Conservation (phyloP, 768 basidiomycete genomes). For the Tulasnella sp. region DNA sequence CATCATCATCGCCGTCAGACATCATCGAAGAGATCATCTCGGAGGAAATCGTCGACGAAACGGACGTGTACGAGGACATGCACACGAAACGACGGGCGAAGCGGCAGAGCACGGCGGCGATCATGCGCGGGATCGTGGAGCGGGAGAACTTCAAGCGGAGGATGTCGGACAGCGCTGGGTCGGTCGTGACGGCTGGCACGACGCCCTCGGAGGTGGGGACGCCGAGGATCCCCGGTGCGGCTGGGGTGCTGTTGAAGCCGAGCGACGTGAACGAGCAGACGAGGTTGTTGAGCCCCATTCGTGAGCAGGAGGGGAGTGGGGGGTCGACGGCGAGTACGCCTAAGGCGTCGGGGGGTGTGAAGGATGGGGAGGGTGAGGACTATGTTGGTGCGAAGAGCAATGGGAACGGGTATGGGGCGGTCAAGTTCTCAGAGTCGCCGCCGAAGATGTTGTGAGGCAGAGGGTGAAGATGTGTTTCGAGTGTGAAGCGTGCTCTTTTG, state of each 20-base stretch:
- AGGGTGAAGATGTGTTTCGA: background rate
- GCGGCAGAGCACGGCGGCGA: slow-evolving; percentile 55
- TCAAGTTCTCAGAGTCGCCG: background rate
- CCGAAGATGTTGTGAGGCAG: background rate
- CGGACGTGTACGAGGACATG: slow-evolving; percentile 83
- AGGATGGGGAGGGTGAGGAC: background rate
- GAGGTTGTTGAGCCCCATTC: background rate
- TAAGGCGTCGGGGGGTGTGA: background rate
- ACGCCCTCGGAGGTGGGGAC: background rate
- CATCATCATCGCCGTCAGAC: slow-evolving; percentile 1
- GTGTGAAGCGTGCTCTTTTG: no score
- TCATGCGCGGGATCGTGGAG: slow-evolving; percentile 38
- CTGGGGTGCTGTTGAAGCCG: background rate
- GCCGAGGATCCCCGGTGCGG: background rate
- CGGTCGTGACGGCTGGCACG: no score
- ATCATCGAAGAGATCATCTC: slow-evolving; percentile 73
- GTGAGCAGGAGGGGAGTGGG: background rate
- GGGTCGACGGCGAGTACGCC: background rate
- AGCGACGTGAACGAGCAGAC: background rate
- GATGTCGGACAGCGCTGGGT: background rate
- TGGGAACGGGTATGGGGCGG: background rate
- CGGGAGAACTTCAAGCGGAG: background rate
- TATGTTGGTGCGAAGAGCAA: background rate
- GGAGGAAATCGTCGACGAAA: slow-evolving; percentile 94
- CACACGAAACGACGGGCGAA: slow-evolving; percentile 63